Conservation (phyloP, 495 filamentous ascomycete species). For the Xylaria cubensis region DNA sequence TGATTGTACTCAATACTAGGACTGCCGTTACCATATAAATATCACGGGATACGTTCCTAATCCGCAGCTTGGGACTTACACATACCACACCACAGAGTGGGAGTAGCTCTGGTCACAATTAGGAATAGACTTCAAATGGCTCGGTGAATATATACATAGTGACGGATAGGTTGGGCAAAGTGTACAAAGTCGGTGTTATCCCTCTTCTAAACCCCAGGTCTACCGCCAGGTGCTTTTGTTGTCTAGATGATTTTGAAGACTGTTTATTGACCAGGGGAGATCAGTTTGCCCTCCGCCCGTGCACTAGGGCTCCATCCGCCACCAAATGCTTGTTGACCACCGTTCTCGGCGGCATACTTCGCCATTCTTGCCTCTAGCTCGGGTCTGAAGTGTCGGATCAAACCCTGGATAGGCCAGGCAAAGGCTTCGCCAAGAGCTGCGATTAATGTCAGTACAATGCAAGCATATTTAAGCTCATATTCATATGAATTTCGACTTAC, state of each 20-base stretch:
- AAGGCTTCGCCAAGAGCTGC: conserved; percentile 92
- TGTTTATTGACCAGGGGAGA: conserved; percentile 83
- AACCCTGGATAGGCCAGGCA: conserved; percentile 96
- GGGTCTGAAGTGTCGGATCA: conserved; percentile 96
- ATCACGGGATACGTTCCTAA: background rate
- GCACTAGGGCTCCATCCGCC: conserved; percentile 88
- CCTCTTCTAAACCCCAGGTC: conserved; percentile 16
- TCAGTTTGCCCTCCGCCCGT: conserved; percentile 76
- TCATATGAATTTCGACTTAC: conserved; percentile 50
- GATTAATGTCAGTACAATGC: conserved; percentile 20
- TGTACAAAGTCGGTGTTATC: conserved; percentile 30
- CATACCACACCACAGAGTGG: background rate
- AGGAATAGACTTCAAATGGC: conserved; percentile 11
- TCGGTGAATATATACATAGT: conserved; percentile 27
- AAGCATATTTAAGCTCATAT: background rate
- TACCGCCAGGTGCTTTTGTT: conserved; percentile 23
- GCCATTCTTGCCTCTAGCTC: conserved; percentile 90
- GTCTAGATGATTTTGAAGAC: conserved; percentile 1
- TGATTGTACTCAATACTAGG: background rate
- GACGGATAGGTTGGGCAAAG: conserved; percentile 19
- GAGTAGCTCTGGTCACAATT: background rate
- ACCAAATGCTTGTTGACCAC: conserved; percentile 68
- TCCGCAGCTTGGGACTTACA: background rate
- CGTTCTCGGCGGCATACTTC: conserved; percentile 71
- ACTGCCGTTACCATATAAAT: background rate